Evolutionary conservation across 2,329 filamentous ascomycete genomes (phyloP), one percentile per base, ranked within the genome.

Genomic region (Alternaria novae-zelandiae): DNA sequence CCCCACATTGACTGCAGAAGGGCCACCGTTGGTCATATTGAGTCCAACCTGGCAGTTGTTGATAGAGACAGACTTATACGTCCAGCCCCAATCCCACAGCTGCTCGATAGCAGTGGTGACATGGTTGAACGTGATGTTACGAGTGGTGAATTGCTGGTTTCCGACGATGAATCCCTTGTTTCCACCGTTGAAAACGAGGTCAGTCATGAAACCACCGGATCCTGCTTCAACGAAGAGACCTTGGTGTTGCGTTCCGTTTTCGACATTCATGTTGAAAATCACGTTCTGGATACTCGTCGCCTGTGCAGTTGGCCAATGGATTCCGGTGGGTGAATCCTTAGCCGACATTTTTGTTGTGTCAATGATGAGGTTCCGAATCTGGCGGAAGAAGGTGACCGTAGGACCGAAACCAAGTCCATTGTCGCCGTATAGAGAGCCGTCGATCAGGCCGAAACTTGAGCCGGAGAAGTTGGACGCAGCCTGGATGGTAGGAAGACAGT

Each of bases 341-440:
- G 84, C 75, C 23, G 84, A 81, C 1, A 88, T 82, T 1, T 78
- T 76, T 1, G 85, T 88, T 41, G 84, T 81, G 71, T 92, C 89
- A 43, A 92, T 82, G 59, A 89, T 81, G 53, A 92, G 83, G 71
- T 92, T 92, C 9, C 88, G 83, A 61, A 91, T 84, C 67, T 89
- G 86, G 47, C 89, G 83, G 72, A 84, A 89, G 78, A 92, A 92
- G 10, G 90, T 86, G 68, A 87, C 89, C 36, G 87, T 87, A 4
- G 87, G 80, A 10, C 78, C 75, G 72, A 79, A 84, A 65, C 81
- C 82, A 65, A 78, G 72, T 25, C 70, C 70, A 63, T 46, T 82
- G 71, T 68, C 62, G 59, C 70, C 65, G 69, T 88, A 88, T 21
- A 82, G 83, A 70, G 87, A 84, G 43, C 83, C 86, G 72, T 89